Evolutionary conservation across 2,329 filamentous ascomycete species (phyloP).

Genomic region (Claviceps sp.): DNA sequence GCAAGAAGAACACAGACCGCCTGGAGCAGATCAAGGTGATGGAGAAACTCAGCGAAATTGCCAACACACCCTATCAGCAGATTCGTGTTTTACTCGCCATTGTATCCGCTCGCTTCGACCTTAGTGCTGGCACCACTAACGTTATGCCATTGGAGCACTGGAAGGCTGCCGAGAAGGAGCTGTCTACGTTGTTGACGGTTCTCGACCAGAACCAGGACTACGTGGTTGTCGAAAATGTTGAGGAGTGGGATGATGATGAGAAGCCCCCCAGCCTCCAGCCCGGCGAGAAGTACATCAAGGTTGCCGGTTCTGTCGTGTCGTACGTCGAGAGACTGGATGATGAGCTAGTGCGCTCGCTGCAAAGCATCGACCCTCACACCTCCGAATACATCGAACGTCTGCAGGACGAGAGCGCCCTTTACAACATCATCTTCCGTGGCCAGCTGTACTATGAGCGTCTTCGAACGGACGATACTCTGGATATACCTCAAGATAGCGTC

Average conservation of each 20-base stretch:
- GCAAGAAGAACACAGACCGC: constrained; percentile 97
- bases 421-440: constrained; percentile 82
- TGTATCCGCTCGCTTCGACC: constrained; percentile 87
- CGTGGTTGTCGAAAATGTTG: constrained; percentile 78
- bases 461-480: constrained; percentile 53
- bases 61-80: constrained; percentile 81
- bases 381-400: constrained; percentile 96
- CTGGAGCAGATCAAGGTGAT: constrained; percentile 90
- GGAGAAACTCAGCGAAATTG: constrained; percentile 89
- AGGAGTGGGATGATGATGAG: constrained; percentile 99
- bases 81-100: constrained; percentile 85
- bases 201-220: constrained; percentile 70
- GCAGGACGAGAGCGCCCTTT: constrained; percentile 78
- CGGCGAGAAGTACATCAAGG: constrained; percentile 72
- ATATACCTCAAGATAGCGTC: constrained; percentile 69
- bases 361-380: constrained; percentile 95
- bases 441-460: constrained; percentile 80
- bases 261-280: constrained; percentile 64
- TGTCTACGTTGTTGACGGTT: constrained; percentile 61
- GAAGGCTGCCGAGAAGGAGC: constrained; percentile 86
- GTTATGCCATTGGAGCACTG: constrained; percentile 95
- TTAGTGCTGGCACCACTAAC: constrained; percentile 61
- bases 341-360: constrained; percentile 91
- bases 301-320: constrained; percentile 88
- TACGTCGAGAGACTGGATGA: constrained; percentile 93